A percentile compares a stretch with the other conserved stretches of the same genome.
These are phyloP conservation scores for Yamadazyma aaseri DNA, from an alignment of 1,139 yeast genomes.

Conservation along the genomic window DNA sequence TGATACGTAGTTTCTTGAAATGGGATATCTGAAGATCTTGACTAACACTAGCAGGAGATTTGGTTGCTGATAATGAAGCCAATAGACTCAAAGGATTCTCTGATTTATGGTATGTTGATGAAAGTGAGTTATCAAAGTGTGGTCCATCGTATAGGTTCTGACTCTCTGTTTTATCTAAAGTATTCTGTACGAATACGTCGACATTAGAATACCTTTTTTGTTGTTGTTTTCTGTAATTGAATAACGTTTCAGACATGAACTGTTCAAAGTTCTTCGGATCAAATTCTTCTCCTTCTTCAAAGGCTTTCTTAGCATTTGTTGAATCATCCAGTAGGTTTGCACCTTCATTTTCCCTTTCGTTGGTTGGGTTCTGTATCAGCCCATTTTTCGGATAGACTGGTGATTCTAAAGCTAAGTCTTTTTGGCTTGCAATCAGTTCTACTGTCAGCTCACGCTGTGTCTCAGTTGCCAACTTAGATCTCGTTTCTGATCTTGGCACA, in stretches of 20 bases:
- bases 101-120: constrained; percentile 15
- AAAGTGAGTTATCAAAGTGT: constrained; percentile 13
- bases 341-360: no score
- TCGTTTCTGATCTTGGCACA: neutral
- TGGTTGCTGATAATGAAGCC: constrained; percentile 19
- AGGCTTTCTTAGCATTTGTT: neutral
- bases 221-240: constrained; percentile 32
- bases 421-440: neutral
- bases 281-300: constrained; percentile 12
- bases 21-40: constrained; percentile 39
- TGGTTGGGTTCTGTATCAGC: no score
- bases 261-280: constrained; percentile 31
- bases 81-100: constrained; percentile 23
- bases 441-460: neutral
- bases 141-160: constrained; percentile 9
- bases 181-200: constrained; percentile 12
- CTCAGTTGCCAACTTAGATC: neutral
- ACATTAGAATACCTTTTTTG: constrained; percentile 16
- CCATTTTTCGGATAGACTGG: neutral
- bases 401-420: neutral
- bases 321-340: neutral
- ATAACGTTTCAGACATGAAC: constrained; percentile 35
- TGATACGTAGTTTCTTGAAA: constrained; percentile 44
- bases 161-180: constrained; percentile 3
- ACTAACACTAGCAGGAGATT: constrained; percentile 40